Base-by-base conservation (phyloP, 179 eudicot genomes). In the Beta macrorhiza region DNA sequence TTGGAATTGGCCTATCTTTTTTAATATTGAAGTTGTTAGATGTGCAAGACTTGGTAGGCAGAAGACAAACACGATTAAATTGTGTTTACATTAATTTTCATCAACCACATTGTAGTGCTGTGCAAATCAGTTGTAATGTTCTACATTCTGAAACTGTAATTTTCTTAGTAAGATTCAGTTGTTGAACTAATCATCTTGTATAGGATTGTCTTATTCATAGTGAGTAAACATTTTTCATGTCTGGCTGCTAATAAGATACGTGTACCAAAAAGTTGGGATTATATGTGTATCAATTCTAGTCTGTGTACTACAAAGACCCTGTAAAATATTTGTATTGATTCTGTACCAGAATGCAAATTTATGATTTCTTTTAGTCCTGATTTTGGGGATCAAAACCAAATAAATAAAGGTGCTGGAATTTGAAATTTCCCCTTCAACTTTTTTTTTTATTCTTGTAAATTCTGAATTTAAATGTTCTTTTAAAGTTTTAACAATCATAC, bases 1-100 rank as follows among this genome's bases (percentile, higher is more conserved):
- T 25, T 64, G 22, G 74, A 62, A 80, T 67, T 72, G 63, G 73
- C 67, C 42, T 22, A 22, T 58, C 16, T 22, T 22, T 29, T 76
- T 70, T 71, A 47, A 19, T 53, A 62, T 49, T 68, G n/a, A 53
- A 62, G 17, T 5, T 65, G 52, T 68, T 81, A 62, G 25, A 16
- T 58, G 44, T 77, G 58, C 64, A 69, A 76, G 16, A 51, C 37
- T 47, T 14, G 7, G 44, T 76, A 57, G 68, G 15, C 73, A 25
- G 59, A 80, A 80, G 62, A 29, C 20, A 67, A 74, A 67, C 74
- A 20, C 14, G 15, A 65, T 55, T 11, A 8, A 32, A 17, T 57
- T 75, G 19, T 57, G 16, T 75, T 57, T 25, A 17, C 5, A 25
- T 74, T 52, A 5, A 7, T 74, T 56, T 74, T 57, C 16, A 16